Percentiles rank a stretch among this genome's conserved stretches.
These are phyloP conservation scores for Saturnispora bothae DNA, from an alignment of 805 yeast species.

Conservation along the genomic window DNA sequence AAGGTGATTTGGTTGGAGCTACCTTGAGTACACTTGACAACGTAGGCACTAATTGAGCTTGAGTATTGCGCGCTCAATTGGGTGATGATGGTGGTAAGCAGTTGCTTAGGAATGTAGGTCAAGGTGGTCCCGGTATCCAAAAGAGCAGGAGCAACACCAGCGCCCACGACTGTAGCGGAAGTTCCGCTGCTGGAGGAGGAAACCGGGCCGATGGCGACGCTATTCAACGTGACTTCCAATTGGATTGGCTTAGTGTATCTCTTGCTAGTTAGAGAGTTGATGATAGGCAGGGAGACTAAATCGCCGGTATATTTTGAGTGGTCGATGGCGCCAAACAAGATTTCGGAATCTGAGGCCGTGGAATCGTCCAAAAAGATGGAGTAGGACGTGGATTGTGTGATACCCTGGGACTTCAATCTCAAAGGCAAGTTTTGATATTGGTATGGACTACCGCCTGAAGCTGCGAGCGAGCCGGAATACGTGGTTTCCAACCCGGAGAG, in stretches of 20 bases:
- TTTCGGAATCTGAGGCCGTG: constrained; percentile 35
- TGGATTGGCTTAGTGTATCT: constrained; percentile 34
- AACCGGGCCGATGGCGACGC: constrained; percentile 19
- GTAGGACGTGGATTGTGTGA: constrained; percentile 43
- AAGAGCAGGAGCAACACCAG: constrained; percentile 30
- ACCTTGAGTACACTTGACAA: constrained; percentile 32
- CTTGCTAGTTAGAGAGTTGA: constrained; percentile 29
- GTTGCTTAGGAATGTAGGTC: constrained; percentile 32
- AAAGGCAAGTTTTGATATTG: constrained; percentile 59
- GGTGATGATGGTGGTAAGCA: constrained; percentile 18
- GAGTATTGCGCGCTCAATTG: constrained; percentile 35
- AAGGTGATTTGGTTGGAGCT: constrained; percentile 27
- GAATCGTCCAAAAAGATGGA: constrained; percentile 47
- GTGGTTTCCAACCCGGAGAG: constrained; percentile 60
- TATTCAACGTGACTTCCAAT: constrained; percentile 38
- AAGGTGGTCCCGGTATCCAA: constrained; percentile 53
- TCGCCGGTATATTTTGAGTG: constrained; percentile 49
- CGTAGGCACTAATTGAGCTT: constrained; percentile 33
- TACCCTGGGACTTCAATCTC: constrained; percentile 45
- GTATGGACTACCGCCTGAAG: constrained; percentile 18
- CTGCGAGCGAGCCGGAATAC: constrained; percentile 13
- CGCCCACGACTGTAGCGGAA: constrained; percentile 17
- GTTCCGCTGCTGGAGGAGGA: constrained; percentile 8
- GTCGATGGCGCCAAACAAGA: constrained; percentile 70
- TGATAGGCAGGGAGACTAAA: constrained; percentile 38